Conservation (phyloP, 2,329 filamentous ascomycete species). For the Exserohilum turcica region DNA sequence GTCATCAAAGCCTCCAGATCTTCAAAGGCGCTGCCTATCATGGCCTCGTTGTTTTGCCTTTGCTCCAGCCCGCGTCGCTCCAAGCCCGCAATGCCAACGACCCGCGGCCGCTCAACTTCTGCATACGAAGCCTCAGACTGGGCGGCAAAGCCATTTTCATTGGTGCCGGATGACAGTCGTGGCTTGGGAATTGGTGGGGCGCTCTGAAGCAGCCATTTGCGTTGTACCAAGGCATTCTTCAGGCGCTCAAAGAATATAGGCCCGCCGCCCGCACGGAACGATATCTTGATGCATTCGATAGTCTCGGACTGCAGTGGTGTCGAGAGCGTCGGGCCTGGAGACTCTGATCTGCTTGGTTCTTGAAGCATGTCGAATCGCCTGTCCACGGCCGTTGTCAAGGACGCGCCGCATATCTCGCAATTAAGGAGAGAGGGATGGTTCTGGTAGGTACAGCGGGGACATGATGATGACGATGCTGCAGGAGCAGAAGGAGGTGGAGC, state of each 20-base stretch:
- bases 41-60: conserved; percentile 88
- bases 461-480: conserved; percentile 51
- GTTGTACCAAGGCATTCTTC: conserved; percentile 84
- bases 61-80: conserved; percentile 84
- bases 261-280: conserved; percentile 86
- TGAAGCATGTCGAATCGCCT: conserved; percentile 50
- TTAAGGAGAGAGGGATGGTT: conserved; percentile 86
- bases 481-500: conserved; percentile 13
- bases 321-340: conserved; percentile 73
- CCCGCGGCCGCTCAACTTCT: conserved; percentile 54
- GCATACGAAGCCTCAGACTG: conserved; percentile 23
- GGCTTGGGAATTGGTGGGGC: conserved; percentile 84
- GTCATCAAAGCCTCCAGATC: conserved; percentile 97
- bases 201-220: conserved; percentile 92
- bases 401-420: conserved; percentile 90
- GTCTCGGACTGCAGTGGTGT: conserved; percentile 61
- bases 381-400: conserved; percentile 63
- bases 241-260: conserved; percentile 89
- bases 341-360: conserved; percentile 64
- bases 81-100: conserved; percentile 87
- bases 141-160: conserved; percentile 37
- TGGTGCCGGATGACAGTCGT: conserved; percentile 44
- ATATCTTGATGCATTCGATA: conserved; percentile 82
- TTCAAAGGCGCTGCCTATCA: conserved; percentile 93
- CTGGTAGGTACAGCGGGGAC: conserved; percentile 88